Evolutionary conservation across 2,329 filamentous ascomycete genomes (phyloP).

Genomic region (Daldinia sp.): DNA sequence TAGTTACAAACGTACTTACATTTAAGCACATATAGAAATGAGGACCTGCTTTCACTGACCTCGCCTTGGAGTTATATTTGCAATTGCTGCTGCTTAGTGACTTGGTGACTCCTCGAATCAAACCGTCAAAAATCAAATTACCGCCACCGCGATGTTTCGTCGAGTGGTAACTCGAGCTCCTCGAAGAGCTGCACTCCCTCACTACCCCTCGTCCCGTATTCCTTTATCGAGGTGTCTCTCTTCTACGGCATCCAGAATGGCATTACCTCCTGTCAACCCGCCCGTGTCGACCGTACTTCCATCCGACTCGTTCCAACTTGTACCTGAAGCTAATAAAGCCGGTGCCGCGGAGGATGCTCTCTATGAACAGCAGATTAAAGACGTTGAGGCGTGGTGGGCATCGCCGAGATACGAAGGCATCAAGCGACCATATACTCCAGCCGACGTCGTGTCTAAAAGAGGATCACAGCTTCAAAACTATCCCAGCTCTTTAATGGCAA

Average conservation of each 20-base stretch:
- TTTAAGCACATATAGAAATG: slow-evolving; percentile 2
- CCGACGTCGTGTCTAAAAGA: slow-evolving; percentile 92
- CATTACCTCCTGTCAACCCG: slow-evolving; percentile 67
- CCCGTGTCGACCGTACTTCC: slow-evolving; percentile 71
- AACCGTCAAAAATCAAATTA: neutral
- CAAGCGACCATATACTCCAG: slow-evolving; percentile 89
- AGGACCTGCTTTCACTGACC: neutral
- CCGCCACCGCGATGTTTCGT: slow-evolving; percentile 47
- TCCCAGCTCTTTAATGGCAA: slow-evolving; percentile 92
- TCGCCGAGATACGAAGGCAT: slow-evolving; percentile 88
- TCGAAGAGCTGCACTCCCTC: slow-evolving; percentile 41
- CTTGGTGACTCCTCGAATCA: neutral
- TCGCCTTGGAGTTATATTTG: neutral
- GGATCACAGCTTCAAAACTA: slow-evolving; percentile 89
- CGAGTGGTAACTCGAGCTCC: slow-evolving; percentile 47
- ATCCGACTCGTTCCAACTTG: slow-evolving; percentile 86
- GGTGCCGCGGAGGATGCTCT: slow-evolving; percentile 86
- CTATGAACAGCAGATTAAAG: slow-evolving; percentile 84
- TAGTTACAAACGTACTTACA: neutral
- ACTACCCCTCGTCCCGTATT: slow-evolving; percentile 37
- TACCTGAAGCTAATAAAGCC: slow-evolving; percentile 81
- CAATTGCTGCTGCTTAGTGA: neutral
- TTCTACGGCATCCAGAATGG: slow-evolving; percentile 62
- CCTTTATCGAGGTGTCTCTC: slow-evolving; percentile 54
- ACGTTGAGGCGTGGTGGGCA: slow-evolving; percentile 92